Evolutionary conservation across 2,329 filamentous ascomycete genomes (phyloP), one percentile per base, ranked within the genome.

Genomic region (Trichoderma atroviride): DNA sequence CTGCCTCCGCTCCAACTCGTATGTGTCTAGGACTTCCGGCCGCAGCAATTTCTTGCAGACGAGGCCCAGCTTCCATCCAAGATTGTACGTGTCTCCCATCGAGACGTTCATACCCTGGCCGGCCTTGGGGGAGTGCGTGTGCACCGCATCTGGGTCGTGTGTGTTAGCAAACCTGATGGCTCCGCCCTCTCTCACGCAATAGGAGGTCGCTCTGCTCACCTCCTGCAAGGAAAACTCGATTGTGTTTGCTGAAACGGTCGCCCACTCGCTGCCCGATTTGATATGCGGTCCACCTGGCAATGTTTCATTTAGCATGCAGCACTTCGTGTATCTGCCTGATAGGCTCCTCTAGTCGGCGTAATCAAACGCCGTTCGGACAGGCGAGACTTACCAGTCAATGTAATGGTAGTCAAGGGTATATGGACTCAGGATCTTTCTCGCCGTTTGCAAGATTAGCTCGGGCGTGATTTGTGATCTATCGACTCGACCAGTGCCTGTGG

Each of bases 81-180:
- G 82, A 69, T 88, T 88, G 75, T 73, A 76, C 2, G 74, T 62
- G 75, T 92, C 90, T 73, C 91, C 89, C 87, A 92, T 90, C 29
- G 83, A 87, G 4, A 91, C 86, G 73, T 92, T 92, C 89, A 92
- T 92, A 11, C 90, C 90, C 74, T 91, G 89, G 2, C 89, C 89
- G 0, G 88, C 89, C 74, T 91, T 91, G 22, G 88, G 88, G 60
- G 82, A 22, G 84, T 82, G 76, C 10, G 84, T 82, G 75, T 86
- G 81, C 1, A 87, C 84, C 1, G 85, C 89, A 77, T 88, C 90
- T 67, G 53, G 75, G 61, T 24, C 14, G 27, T 6, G 50, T 13
- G 50, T 13, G 35, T 62, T 50, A 50, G 31, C 55, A 65, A 40
- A 53, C 69, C 55, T 43, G 33, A 16, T 35, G 35, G 24, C 24